phyloP scores from a whole-genome alignment of 352 stramenopile genomes.

The Pythium brachiatum region DNA sequence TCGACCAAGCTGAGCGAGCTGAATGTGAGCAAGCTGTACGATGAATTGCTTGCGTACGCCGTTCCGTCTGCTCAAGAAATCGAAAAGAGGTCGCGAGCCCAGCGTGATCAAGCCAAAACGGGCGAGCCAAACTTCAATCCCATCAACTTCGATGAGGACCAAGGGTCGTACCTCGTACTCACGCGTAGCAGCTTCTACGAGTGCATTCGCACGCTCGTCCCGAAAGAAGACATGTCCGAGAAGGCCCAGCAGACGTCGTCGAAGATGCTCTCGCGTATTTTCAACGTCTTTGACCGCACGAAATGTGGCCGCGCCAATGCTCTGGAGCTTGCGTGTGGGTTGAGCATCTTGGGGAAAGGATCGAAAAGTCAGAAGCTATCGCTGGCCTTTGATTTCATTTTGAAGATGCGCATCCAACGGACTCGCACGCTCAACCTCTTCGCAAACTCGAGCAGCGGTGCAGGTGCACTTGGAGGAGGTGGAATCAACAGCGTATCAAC shows the following conservation, averaged over 20 bases:
- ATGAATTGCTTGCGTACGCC: constrained; percentile 68
- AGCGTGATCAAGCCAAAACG: constrained; percentile 27
- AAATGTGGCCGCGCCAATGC: constrained; percentile 78
- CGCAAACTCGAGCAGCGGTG: constrained; percentile 32
- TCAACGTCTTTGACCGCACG: constrained; percentile 86
- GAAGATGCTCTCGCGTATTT: constrained; percentile 77
- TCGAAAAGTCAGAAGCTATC: constrained; percentile 87
- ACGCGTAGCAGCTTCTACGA: constrained; percentile 84
- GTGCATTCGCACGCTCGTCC: constrained; percentile 80
- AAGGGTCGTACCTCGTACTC: constrained; percentile 78
- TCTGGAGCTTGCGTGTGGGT: constrained; percentile 78
- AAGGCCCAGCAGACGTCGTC: constrained; percentile 85
- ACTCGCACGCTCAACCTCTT: constrained; percentile 72
- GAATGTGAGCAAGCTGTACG: constrained; percentile 77
- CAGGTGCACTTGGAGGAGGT: constrained; percentile 23
- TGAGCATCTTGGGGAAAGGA: constrained; percentile 82
- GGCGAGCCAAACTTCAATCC: neutral
- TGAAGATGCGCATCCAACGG: constrained; percentile 76
- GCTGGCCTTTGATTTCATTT: constrained; percentile 86
- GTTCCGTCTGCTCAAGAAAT: constrained; percentile 69
- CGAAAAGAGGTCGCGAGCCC: constrained; percentile 57
- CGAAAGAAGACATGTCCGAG: constrained; percentile 73
- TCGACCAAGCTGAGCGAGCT: constrained; percentile 75
- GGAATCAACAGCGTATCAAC: constrained; percentile 51
- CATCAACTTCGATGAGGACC: constrained; percentile 65